phyloP scores from a whole-genome alignment of 2,329 filamentous ascomycete genomes.

The Celoporthe dispersa region DNA sequence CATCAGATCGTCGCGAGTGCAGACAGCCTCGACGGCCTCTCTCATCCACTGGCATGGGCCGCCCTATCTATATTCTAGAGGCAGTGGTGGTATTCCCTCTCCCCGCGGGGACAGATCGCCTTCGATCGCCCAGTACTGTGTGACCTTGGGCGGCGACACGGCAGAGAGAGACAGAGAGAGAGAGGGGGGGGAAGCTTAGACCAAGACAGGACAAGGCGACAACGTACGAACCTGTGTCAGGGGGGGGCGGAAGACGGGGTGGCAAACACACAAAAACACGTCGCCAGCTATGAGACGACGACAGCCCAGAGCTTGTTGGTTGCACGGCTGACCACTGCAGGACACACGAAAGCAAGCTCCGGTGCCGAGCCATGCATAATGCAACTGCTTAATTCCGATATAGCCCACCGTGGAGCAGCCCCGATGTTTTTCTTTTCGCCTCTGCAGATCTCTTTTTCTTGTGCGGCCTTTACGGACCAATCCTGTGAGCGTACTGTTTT shows the following conservation, averaged over 20 bases:
- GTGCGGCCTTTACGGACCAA: not conserved
- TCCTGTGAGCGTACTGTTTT: not conserved
- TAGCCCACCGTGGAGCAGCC: not conserved
- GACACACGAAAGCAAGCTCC: not conserved
- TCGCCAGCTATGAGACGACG: not conserved
- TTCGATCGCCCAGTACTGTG: conserved; percentile 30
- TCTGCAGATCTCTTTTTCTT: not conserved
- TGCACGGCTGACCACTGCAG: not conserved
- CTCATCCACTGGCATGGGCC: conserved; percentile 2
- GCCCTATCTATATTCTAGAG: conserved; percentile 19
- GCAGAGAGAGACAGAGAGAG: conserved; percentile 12
- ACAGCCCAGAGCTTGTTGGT: not conserved
- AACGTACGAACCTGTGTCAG: not conserved
- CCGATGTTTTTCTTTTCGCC: not conserved
- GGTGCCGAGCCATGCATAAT: not conserved
- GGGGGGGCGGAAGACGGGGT: not conserved
- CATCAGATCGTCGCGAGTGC: conserved; percentile 18
- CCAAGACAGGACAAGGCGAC: not conserved
- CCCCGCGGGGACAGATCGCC: conserved; percentile 15
- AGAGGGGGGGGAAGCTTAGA: no score
- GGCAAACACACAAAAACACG: not conserved
- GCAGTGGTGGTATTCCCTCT: not conserved
- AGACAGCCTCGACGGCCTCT: conserved; percentile 1
- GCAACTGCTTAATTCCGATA: not conserved
- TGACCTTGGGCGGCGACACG: conserved; percentile 39